A percentile compares a stretch with the other conserved stretches of the same genome.
phyloP scores from a whole-genome alignment of 2,329 filamentous ascomycete genomes.

The Tolypocladium pustulatum region DNA sequence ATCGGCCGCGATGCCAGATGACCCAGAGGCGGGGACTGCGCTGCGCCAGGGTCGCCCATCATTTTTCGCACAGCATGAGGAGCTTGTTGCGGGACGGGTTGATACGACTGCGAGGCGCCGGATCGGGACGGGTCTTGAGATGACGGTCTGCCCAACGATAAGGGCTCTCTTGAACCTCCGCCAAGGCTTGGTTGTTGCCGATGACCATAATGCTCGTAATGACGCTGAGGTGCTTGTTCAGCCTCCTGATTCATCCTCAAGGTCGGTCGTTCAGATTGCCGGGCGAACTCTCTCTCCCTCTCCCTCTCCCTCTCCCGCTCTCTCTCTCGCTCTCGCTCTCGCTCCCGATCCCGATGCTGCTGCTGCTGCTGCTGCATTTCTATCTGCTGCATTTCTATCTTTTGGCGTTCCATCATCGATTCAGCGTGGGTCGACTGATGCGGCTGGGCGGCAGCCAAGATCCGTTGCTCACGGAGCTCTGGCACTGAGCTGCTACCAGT shows the following conservation, averaged over 20 bases:
- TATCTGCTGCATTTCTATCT: slow-evolving; percentile 14
- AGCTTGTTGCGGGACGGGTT: slow-evolving; percentile 22
- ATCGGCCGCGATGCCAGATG: slow-evolving; percentile 25
- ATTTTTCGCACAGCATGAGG: slow-evolving; percentile 29
- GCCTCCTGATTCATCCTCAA: slow-evolving; percentile 39
- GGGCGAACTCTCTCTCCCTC: slow-evolving; percentile 16
- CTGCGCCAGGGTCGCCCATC: slow-evolving; percentile 26
- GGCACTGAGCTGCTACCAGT: slow-evolving; percentile 17
- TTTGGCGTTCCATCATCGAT: slow-evolving; percentile 21
- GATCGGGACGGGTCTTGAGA: slow-evolving; percentile 33
- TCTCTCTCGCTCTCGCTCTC: slow-evolving; percentile 8
- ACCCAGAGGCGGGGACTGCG: slow-evolving; percentile 27
- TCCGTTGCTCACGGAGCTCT: slow-evolving; percentile 23
- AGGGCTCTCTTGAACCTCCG: slow-evolving; percentile 27
- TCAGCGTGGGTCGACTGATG: slow-evolving; percentile 21
- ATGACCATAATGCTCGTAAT: slow-evolving; percentile 33
- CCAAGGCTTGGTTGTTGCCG: slow-evolving; percentile 28
- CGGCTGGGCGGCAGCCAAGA: slow-evolving; percentile 23
- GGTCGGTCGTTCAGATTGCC: slow-evolving; percentile 18
- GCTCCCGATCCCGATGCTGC: too few relatives aligned
- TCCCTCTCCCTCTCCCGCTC: slow-evolving; percentile 11
- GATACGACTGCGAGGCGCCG: slow-evolving; percentile 21
- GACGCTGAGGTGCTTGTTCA: slow-evolving; percentile 28
- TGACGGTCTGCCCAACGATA: slow-evolving; percentile 25
- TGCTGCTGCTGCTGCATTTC: slow-evolving; percentile 8